Evolutionary conservation across 805 yeast species (phyloP), one percentile per base, ranked within the genome.

Genomic region (Wickerhamomyces canadensis): DNA sequence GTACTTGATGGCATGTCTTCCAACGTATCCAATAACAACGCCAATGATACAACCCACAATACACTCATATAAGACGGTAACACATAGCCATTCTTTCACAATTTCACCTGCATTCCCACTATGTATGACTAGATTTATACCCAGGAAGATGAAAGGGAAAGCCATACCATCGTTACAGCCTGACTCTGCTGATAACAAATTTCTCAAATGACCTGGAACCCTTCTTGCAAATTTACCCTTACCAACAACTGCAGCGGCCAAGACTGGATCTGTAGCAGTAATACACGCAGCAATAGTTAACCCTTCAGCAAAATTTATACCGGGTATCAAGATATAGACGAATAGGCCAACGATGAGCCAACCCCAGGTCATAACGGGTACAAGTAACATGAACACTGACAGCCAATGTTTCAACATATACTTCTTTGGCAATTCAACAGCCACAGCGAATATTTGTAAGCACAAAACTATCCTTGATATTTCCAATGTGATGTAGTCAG

Each of bases 121-220:
- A 54, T 82, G 77, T n/a, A 76, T 57, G 36, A 88, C 74, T 33
- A 87, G 55, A 54, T 81, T 74, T 43, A 86, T 62, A 2, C 93
- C 78, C 29, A 89, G 54, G 59, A 62, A 70, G 69, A 85, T 84
- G 55, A 88, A 88, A 0, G 97, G 97, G 54, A 85, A 88, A 0
- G 96, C 96, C 93, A 88, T 82, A 31, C 97, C 97, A 55, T 88
- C 97, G 59, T 88, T 88, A 57, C 95, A 84, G 4, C 89, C 94
- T 0, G 91, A 81, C 51, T 84, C 94, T 0, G 95, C 95, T 22
- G 89, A 76, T 19, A 89, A 65, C 33, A 88, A 61, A 53, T 87
- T 84, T 49, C 95, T 70, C 62, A 88, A 68, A 61, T 88, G 96
- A n/a, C 94, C 95, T 1, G 96, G 95, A 14, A 88, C 95, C 38